Percentiles rank a stretch among this genome's conserved stretches.
These are phyloP conservation scores for Ceratobasidium sp. DNA, from an alignment of 1,284 basidiomycete genomes.

Conservation along the genomic window DNA sequence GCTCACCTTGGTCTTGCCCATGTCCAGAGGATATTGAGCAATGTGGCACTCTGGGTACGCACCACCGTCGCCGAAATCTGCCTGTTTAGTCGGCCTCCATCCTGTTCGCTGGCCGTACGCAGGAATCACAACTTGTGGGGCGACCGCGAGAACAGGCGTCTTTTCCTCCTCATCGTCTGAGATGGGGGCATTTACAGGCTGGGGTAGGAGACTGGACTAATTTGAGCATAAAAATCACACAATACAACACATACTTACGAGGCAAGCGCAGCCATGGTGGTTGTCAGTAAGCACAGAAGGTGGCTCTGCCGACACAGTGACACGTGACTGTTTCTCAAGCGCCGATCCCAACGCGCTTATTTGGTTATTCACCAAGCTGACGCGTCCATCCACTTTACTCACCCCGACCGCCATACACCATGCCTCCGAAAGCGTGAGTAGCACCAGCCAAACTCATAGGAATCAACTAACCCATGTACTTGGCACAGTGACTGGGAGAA, in stretches of 20 bases:
- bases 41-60: constrained; percentile 97
- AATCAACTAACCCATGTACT: constrained; percentile 25
- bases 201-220: constrained; percentile 65
- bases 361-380: constrained; percentile 33
- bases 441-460: constrained; percentile 40
- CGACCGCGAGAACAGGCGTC: constrained; percentile 51
- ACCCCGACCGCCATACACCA: constrained; percentile 49
- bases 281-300: constrained; percentile 29
- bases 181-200: constrained; percentile 64
- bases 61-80: constrained; percentile 93
- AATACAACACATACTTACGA: constrained; percentile 55
- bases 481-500: constrained; percentile 90
- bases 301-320: constrained; percentile 30
- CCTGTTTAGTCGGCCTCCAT: constrained; percentile 84
- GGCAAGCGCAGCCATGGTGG: constrained; percentile 65
- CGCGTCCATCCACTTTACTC: constrained; percentile 41
- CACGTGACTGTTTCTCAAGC: constrained; percentile 40
- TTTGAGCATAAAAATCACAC: background rate
- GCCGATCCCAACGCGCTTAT: constrained; percentile 10
- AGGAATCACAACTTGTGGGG: constrained; percentile 67
- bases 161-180: constrained; percentile 66
- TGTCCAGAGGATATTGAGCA: constrained; percentile 94
- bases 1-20: constrained; percentile 91
- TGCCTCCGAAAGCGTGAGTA: constrained; percentile 82
- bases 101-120: constrained; percentile 84